Conservation (phyloP, 805 yeast species). For the Candida nemodendra region DNA sequence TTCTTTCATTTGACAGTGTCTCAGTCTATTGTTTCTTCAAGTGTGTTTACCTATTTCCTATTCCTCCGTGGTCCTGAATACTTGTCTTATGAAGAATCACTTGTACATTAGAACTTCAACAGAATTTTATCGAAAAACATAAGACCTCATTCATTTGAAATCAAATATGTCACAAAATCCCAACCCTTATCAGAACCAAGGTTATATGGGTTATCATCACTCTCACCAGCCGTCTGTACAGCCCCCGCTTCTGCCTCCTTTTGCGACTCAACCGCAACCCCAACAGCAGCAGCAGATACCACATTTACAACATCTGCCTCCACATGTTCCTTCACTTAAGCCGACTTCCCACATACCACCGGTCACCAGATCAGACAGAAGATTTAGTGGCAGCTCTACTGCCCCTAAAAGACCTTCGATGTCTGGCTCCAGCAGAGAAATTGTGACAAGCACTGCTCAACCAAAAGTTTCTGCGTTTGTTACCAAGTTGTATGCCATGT, state of each 20-base stretch:
- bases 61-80: too few relatives aligned
- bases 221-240: not conserved
- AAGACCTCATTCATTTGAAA: too few relatives aligned
- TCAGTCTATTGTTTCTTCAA: not conserved
- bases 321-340: not conserved
- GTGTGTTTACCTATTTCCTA: too few relatives aligned
- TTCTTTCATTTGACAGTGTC: not conserved
- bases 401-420: slow-evolving; percentile 1
- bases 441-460: slow-evolving; percentile 7
- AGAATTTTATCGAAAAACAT: too few relatives aligned
- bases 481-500: slow-evolving; percentile 61
- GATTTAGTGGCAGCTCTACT: not conserved
- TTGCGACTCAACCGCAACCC: slow-evolving; percentile 3
- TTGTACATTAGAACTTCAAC: not conserved
- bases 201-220: not conserved
- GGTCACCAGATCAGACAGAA: too few relatives aligned
- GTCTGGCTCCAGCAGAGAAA: not conserved
- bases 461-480: slow-evolving; percentile 60
- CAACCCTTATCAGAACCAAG: slow-evolving; percentile 3
- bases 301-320: slow-evolving; percentile 12
- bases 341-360: slow-evolving; percentile 2
- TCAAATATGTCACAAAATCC: slow-evolving; percentile 13
- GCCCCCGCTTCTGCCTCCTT: slow-evolving; percentile 1
- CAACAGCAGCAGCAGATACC: slow-evolving; percentile 9
- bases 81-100: not conserved